Conservation (phyloP, 2,329 filamentous ascomycete species). For the Phaeosphaeriaceae sp. region DNA sequence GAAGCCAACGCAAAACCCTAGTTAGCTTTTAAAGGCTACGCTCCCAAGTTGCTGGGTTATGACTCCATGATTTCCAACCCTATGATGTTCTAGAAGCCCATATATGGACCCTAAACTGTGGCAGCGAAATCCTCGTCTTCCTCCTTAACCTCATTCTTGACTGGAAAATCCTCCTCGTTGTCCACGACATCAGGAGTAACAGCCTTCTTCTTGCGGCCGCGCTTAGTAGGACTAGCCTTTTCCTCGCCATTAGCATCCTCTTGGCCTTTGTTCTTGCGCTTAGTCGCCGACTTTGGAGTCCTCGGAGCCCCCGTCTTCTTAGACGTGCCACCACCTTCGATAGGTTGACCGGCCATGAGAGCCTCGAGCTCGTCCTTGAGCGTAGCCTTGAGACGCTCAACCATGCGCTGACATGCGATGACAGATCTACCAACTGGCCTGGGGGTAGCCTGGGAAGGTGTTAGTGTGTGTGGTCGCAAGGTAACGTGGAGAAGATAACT, state of each 20-base stretch:
- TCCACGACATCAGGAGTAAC: constrained; percentile 1
- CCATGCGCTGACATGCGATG: constrained; percentile 32
- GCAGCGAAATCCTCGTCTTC: background rate
- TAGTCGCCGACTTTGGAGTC: constrained; percentile 5
- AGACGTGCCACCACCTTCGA: background rate
- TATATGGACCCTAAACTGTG: background rate
- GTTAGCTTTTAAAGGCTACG: too few relatives aligned
- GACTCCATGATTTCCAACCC: too few relatives aligned
- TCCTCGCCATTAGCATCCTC: background rate
- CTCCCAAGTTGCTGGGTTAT: too few relatives aligned
- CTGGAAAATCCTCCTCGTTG: constrained; percentile 1
- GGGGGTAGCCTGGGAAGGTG: constrained; percentile 17
- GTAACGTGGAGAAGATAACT: background rate
- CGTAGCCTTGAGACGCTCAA: constrained; percentile 22
- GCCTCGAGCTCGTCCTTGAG: constrained; percentile 25
- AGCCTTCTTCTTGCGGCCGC: constrained; percentile 8
- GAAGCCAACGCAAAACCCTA: too few relatives aligned
- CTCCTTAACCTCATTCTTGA: constrained; percentile 5
- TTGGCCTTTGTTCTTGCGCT: constrained; percentile 15
- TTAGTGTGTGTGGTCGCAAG: background rate
- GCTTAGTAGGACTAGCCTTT: constrained; percentile 17
- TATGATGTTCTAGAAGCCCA: too few relatives aligned
- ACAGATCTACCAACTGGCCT: constrained; percentile 19
- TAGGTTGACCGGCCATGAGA: constrained; percentile 13
- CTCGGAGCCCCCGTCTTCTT: background rate